These are phyloP conservation scores for Mortierella antarctica DNA, from an alignment of 192 early-diverging fungal species.

Conservation along the genomic window DNA sequence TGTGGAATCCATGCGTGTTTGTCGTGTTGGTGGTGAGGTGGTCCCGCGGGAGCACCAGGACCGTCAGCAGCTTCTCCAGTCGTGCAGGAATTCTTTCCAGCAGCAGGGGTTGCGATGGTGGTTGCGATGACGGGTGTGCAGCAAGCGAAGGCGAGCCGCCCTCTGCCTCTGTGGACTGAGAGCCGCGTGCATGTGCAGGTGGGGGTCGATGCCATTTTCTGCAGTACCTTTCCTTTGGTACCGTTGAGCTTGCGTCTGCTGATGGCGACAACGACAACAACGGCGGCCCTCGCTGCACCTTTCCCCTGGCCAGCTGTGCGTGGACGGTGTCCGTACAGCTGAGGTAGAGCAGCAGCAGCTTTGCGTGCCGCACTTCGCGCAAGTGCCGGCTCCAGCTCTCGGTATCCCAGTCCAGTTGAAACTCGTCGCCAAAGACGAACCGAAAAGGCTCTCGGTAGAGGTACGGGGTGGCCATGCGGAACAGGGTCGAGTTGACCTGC, in stretches of 20 bases:
- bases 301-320: neutral
- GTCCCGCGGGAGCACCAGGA: no score
- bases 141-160: neutral
- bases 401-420: slow-evolving; percentile 31
- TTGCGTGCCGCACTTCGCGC: slow-evolving; percentile 19
- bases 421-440: slow-evolving; percentile 27
- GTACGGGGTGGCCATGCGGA: slow-evolving; percentile 33
- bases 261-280: neutral
- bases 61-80: no score
- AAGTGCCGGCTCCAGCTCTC: slow-evolving; percentile 29
- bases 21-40: no score
- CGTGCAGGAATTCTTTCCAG: neutral
- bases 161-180: neutral
- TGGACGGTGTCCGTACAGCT: slow-evolving; percentile 12
- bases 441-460: slow-evolving; percentile 18
- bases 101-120: neutral
- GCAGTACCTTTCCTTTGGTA: neutral
- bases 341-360: slow-evolving; percentile 26
- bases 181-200: neutral
- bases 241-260: neutral
- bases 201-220: neutral
- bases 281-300: neutral
- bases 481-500: slow-evolving; percentile 34
- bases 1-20: no score
- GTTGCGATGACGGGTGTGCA: neutral